Conservation (phyloP, 2,329 filamentous ascomycete species). For the Colletotrichum ledebouriae region DNA sequence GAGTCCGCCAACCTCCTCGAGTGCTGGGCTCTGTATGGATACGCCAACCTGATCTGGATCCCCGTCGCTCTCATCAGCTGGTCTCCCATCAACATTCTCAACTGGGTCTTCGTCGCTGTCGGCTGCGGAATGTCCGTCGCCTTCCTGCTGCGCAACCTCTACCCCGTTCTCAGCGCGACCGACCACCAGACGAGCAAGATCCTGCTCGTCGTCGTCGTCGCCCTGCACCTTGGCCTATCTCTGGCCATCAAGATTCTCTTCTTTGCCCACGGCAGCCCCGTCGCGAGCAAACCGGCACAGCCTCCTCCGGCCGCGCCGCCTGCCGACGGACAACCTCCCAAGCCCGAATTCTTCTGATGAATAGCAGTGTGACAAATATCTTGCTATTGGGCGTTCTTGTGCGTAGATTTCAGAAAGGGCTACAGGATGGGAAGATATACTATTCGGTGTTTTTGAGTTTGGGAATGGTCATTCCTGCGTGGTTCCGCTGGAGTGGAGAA, state of each 20-base stretch:
- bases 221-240: constrained; percentile 88
- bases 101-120: constrained; percentile 92
- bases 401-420: background rate
- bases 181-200: constrained; percentile 93
- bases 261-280: constrained; percentile 84
- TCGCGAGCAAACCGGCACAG: constrained; percentile 33
- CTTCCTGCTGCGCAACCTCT: constrained; percentile 88
- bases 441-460: background rate
- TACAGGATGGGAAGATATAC: background rate
- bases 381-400: background rate
- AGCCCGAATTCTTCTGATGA: constrained; percentile 30
- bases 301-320: constrained; percentile 32
- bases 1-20: constrained; percentile 94
- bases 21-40: constrained; percentile 95
- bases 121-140: constrained; percentile 86
- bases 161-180: constrained; percentile 91
- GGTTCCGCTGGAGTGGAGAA: constrained; percentile 2
- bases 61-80: constrained; percentile 92
- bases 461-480: constrained; percentile 8
- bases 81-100: constrained; percentile 87
- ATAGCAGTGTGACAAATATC: too few relatives aligned
- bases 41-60: constrained; percentile 97
- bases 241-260: constrained; percentile 97
- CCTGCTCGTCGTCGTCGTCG: constrained; percentile 85
- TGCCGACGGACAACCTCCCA: constrained; percentile 35